phyloP scores from a whole-genome alignment of 2,329 filamentous ascomycete species.

The Ceratocystis harringtonii region DNA sequence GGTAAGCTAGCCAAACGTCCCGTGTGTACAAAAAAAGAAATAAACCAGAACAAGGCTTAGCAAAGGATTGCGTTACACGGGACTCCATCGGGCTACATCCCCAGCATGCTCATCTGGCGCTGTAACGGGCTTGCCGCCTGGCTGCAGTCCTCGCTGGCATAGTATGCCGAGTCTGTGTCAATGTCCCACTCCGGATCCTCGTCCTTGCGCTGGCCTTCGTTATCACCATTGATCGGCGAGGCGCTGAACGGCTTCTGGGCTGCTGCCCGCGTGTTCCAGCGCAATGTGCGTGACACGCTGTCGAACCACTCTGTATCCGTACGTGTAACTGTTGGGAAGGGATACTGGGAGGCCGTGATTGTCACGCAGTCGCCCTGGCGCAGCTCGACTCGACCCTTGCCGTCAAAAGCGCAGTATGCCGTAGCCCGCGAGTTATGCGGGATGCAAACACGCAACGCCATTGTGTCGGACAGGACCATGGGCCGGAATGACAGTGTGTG shows the following conservation, averaged over 20 bases:
- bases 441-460: conserved; percentile 78
- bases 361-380: conserved; percentile 90
- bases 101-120: conserved; percentile 59
- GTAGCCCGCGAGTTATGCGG: conserved; percentile 75
- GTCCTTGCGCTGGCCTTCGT: conserved; percentile 7
- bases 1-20: too few relatives aligned
- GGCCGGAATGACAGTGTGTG: conserved; percentile 94
- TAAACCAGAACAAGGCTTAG: too few relatives aligned
- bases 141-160: conserved; percentile 59
- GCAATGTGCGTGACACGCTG: conserved; percentile 75
- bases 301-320: conserved; percentile 92
- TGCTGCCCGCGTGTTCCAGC: conserved; percentile 89
- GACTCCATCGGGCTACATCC: conserved; percentile 30
- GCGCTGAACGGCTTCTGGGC: conserved; percentile 78
- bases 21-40: too few relatives aligned
- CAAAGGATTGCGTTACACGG: too few relatives aligned
- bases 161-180: conserved; percentile 66
- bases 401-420: conserved; percentile 93
- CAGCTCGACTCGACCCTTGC: conserved; percentile 87
- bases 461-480: conserved; percentile 92
- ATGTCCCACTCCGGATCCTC: conserved; percentile 72
- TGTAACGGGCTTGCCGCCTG: conserved; percentile 51
- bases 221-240: conserved; percentile 33
- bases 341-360: conserved; percentile 88
- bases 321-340: conserved; percentile 89